Conservation (phyloP, 2,329 filamentous ascomycete species). For the Aspergillus ustus region DNA sequence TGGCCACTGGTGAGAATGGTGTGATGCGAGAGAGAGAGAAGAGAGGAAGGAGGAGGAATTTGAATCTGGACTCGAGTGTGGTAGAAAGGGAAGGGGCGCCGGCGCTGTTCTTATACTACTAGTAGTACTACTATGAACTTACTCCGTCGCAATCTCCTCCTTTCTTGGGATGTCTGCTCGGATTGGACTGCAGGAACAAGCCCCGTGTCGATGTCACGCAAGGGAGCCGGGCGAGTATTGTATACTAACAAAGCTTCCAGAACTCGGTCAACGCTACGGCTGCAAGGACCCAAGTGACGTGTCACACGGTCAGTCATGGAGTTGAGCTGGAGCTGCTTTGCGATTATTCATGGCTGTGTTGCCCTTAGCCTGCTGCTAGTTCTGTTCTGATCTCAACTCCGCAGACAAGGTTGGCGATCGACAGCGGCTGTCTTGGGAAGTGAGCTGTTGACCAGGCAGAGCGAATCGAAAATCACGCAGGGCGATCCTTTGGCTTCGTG, state of each 20-base stretch:
- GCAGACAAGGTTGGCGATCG: neutral
- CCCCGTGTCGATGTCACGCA: slow-evolving; percentile 13
- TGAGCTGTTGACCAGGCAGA: neutral
- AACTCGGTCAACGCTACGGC: neutral
- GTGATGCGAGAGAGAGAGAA: neutral
- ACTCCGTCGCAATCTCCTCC: neutral
- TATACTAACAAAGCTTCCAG: slow-evolving; percentile 6
- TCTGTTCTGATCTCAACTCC: neutral
- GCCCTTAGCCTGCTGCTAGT: too few species aligned
- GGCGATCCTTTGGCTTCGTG: neutral
- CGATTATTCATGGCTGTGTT: neutral
- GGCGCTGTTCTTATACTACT: neutral
- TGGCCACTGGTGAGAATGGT: neutral
- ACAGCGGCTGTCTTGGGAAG: neutral
- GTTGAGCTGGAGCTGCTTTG: neutral
- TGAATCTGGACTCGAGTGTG: neutral
- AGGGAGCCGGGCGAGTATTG: slow-evolving; percentile 1
- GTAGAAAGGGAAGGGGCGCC: neutral
- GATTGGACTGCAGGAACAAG: neutral
- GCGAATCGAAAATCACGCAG: neutral
- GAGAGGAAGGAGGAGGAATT: neutral
- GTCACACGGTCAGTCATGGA: neutral
- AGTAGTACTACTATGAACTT: too few species aligned
- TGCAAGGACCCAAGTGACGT: slow-evolving; percentile 14
- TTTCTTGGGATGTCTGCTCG: neutral